phyloP scores from a whole-genome alignment of 208 protist genomes.

The Trypanosoma cruzi region DNA sequence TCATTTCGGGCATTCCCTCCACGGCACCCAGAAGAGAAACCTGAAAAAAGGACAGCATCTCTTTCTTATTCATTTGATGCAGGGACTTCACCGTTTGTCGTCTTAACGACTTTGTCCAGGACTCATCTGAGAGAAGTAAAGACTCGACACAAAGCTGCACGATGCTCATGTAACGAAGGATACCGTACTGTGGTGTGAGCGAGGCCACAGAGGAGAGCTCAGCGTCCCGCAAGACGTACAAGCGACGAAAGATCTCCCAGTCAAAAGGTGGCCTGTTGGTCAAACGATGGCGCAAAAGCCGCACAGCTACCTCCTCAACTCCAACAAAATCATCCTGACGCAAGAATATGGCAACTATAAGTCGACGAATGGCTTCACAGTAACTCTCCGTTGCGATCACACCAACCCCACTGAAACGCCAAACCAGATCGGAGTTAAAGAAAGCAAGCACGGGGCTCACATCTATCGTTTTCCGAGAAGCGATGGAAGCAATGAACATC shows the following conservation, averaged over 20 bases:
- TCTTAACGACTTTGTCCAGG: not conserved
- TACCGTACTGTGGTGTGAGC: constrained; percentile 35
- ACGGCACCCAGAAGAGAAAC: constrained; percentile 59
- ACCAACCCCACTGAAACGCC: constrained; percentile 55
- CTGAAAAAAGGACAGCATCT: constrained; percentile 69
- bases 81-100: not conserved
- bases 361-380: constrained; percentile 33
- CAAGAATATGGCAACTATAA: constrained; percentile 41
- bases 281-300: constrained; percentile 49
- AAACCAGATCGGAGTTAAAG: constrained; percentile 44
- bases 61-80: constrained; percentile 21
- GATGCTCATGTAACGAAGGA: constrained; percentile 45
- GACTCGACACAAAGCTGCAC: constrained; percentile 39
- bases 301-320: constrained; percentile 39
- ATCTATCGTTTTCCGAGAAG: constrained; percentile 39
- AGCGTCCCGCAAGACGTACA: constrained; percentile 27
- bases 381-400: constrained; percentile 50
- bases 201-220: not conserved
- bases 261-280: constrained; percentile 50
- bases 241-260: constrained; percentile 37
- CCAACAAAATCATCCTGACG: constrained; percentile 48
- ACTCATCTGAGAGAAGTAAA: constrained; percentile 28
- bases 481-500: constrained; percentile 40
- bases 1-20: constrained; percentile 67
- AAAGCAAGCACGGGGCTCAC: constrained; percentile 43